Conservation (phyloP, 2,329 filamentous ascomycete genomes). For the Lasiodiplodia sp. region DNA sequence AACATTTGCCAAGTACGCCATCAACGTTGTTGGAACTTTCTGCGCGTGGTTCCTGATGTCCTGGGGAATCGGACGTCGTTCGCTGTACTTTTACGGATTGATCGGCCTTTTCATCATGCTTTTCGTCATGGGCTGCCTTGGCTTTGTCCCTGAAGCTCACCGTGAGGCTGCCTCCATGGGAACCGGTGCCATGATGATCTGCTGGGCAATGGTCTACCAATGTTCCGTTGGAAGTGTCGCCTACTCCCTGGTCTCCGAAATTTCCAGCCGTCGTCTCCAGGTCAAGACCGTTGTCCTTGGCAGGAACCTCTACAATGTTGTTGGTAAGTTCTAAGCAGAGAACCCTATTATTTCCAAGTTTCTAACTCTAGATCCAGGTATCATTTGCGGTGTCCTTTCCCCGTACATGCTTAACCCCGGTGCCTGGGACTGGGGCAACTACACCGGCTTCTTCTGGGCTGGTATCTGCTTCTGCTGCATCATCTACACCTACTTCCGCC, state of each 20-base stretch:
- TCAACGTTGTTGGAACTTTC: constrained; percentile 80
- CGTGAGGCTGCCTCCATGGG: constrained; percentile 71
- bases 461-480: constrained; percentile 82
- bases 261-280: constrained; percentile 81
- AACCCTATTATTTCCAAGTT: rapidly evolving
- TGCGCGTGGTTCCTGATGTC: constrained; percentile 84
- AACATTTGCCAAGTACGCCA: constrained; percentile 55
- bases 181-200: constrained; percentile 80
- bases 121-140: constrained; percentile 83
- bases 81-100: constrained; percentile 78
- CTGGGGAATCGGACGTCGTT: constrained; percentile 74
- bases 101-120: constrained; percentile 75
- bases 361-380: constrained; percentile 44
- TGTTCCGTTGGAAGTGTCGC: constrained; percentile 87
- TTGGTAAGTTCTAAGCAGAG: constrained; percentile 52
- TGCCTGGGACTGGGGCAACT: constrained; percentile 89
- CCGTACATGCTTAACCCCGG: constrained; percentile 92
- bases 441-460: constrained; percentile 86
- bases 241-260: constrained; percentile 85
- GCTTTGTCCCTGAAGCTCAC: constrained; percentile 70
- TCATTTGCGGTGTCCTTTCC: constrained; percentile 81
- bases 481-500: constrained; percentile 80
- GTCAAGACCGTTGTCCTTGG: constrained; percentile 92
- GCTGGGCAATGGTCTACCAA: constrained; percentile 73
- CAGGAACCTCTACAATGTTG: constrained; percentile 78